Base-by-base conservation (phyloP, 139 green algal species). In the Chlamydomonas sphaeroides region DNA sequence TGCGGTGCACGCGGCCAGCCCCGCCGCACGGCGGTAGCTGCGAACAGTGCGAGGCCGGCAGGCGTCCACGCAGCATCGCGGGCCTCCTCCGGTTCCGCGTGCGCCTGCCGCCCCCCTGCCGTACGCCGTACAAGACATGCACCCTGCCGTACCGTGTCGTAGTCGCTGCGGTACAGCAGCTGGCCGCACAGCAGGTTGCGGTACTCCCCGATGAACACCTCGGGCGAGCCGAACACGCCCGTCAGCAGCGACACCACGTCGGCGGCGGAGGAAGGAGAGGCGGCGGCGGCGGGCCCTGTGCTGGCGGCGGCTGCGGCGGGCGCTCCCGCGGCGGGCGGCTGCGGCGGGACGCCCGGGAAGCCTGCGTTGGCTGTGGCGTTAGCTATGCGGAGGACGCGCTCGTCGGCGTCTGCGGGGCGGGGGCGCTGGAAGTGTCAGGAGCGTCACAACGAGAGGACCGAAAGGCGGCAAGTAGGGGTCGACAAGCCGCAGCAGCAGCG, bases 201-300 rank as follows among this genome's bases (percentile, higher is more conserved):
- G 85, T 99, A 99, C 88, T 99, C 96, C 48, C 85, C 88, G n/a
- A 99, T 91, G 72, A 99, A 97, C 20, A 95, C 77, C 71, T 98
- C 95, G 49, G 92, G 91, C 68, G 48, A 86, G 53, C 95, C 94
- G 72, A 96, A 98, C 68, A 99, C 96, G 65, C 88, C 90, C 6
- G 98, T 91, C 42, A 99, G 90, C 88, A 93, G 86, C 26, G 79
- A 78, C 33, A 98, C 92, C 41, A 97, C 87, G 85, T 98, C 95
- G 57, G 59, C 80, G 28, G 53, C 61, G 11, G 42, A 74, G 33
- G 36, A 25, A 2, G 32, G 1, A 5, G 33, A 48, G 51, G 18
- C 21, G 62, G 10, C 15, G 32, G 11, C 62, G 15, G 32, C n/a
- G n/a, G n/a, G n/a, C n/a, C n/a, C 33, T 25, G 62, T 14, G 10